Evolutionary conservation across 108 stramenopile species (phyloP).

Genomic region (Nitzschia putrida): DNA sequence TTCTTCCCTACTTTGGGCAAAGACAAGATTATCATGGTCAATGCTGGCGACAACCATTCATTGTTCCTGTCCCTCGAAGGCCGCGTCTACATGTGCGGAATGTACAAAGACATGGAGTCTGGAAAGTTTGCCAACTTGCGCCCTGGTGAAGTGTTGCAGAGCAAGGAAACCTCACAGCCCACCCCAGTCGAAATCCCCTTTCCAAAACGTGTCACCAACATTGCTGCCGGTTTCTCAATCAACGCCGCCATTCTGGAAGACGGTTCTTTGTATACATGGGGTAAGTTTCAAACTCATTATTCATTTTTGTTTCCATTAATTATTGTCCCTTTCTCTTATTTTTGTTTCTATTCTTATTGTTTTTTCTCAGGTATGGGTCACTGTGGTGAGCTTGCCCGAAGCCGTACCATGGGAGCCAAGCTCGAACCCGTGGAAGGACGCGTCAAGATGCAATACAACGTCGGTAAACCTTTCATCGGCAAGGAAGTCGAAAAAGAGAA

Average conservation of each 20-base stretch:
- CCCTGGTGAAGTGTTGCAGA: conserved; percentile 30
- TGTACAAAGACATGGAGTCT: conserved; percentile 72
- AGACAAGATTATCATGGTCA: conserved; percentile 58
- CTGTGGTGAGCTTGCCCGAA: conserved; percentile 34
- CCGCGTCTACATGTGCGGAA: conserved; percentile 65
- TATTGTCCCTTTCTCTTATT: not conserved
- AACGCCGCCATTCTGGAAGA: conserved; percentile 68
- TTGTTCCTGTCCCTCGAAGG: conserved; percentile 66
- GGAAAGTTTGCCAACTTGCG: conserved; percentile 44
- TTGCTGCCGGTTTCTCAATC: conserved; percentile 49
- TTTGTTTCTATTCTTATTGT: not conserved
- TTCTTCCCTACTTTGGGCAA: conserved; percentile 25
- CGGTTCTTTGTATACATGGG: conserved; percentile 69
- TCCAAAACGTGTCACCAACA: conserved; percentile 35
- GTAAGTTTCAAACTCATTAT: conserved; percentile 20
- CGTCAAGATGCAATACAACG: conserved; percentile 18
- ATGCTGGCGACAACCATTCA: conserved; percentile 77
- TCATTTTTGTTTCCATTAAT: not conserved
- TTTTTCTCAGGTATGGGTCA: conserved; percentile 20
- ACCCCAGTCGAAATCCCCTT: conserved; percentile 20
- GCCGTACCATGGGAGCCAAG: conserved; percentile 18
- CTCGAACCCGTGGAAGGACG: not conserved
- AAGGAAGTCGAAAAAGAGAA: conserved; percentile 16
- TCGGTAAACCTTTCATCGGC: conserved; percentile 18
- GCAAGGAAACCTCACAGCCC: conserved; percentile 28